Conservation (phyloP, 2,329 filamentous ascomycete species). For the Hymenoscyphus albidus region DNA sequence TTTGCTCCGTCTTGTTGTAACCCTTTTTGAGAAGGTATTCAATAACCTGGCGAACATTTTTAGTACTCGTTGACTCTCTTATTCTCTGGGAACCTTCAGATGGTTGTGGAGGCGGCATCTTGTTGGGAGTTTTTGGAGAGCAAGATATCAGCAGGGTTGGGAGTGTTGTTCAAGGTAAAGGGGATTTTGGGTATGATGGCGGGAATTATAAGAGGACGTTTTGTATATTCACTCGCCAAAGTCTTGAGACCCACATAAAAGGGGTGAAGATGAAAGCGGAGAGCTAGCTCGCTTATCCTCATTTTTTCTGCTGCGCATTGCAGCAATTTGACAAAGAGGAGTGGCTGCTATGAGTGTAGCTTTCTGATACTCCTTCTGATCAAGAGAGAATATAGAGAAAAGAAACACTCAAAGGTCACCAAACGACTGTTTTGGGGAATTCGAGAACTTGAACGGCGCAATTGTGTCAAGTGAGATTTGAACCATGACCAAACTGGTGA, state of each 20-base stretch:
- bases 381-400: neutral
- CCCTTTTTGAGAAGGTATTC: conserved; percentile 96
- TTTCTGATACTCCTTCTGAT: neutral
- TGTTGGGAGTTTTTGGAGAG: no score
- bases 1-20: conserved; percentile 87
- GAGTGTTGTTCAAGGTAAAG: no score
- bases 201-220: no score
- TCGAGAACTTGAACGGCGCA: neutral
- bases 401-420: neutral
- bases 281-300: neutral
- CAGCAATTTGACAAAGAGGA: neutral
- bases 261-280: neutral
- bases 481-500: neutral
- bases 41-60: conserved; percentile 57
- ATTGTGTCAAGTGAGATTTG: neutral
- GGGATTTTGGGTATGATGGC: no score
- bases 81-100: no score
- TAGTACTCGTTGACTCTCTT: no score
- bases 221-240: no score
- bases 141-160: no score
- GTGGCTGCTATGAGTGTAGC: neutral
- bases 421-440: neutral
- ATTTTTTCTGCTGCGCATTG: neutral
- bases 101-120: no score
- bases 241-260: no score